Base-by-base conservation (phyloP, 106 monocot genomes). In the Allium cepa region DNA sequence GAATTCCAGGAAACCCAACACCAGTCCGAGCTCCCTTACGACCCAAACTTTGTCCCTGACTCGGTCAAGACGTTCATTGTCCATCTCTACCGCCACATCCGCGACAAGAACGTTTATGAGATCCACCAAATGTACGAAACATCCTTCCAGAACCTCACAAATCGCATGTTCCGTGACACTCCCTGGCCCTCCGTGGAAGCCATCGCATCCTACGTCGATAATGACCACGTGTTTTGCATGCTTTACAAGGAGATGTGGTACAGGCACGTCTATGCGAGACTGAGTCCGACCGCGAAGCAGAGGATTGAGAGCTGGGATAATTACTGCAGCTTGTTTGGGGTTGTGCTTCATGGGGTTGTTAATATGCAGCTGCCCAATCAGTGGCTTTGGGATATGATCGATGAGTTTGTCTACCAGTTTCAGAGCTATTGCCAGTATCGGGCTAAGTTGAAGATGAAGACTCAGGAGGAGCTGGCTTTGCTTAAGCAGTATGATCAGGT, bases 371-470 rank as follows among this genome's bases (percentile, higher is more conserved):
- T 97, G 9, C 96, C 96, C n/a, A 97, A 92, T 68, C 96, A 88
- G 78, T 97, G 96, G 96, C 74, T 97, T 11, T 97, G 96, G 96
- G 96, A 97, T 57, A 97, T 97, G 96, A 88, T 97, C 0, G 96
- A 97, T 51, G 96, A 97, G 78, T 97, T 97, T 49, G 96, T 97
- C 0, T 97, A 97, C 65, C 96, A 97, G 80, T 97, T 97, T 63
- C 96, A 97, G 84, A 79, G 79, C 53, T 87, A 80, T 47, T 97
- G 96, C 72, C 96, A 97, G 82, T 97, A 88, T 59, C 68, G 88
- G 57, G 86, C 96, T 9, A 97, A 97, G 80, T 73, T 97, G 47
- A 97, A 89, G 82, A 86, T 27, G 59, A 84, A 79, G 74, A 92
- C 80, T 3, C 78, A 88, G 26, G 96, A 92, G 56, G 96, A 97